A percentile compares a stretch with the other conserved stretches of the same genome.
phyloP scores from a whole-genome alignment of 139 green algal species.

The Deuterostichococcus epilithicus region DNA sequence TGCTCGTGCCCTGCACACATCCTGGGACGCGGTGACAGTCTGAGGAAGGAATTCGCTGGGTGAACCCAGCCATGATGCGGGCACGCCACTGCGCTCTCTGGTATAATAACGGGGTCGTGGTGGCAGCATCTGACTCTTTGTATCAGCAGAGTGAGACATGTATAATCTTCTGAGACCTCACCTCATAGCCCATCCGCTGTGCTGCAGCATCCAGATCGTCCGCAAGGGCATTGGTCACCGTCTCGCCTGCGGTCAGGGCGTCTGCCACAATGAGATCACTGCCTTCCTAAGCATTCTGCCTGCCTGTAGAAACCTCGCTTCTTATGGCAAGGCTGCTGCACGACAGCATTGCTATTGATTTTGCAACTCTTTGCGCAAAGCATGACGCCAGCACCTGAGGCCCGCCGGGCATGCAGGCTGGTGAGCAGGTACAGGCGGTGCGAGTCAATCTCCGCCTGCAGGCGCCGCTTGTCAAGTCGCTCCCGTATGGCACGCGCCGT shows the following conservation, averaged over 20 bases:
- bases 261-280: no score
- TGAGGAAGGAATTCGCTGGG: no score
- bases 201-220: slow-evolving; percentile 5
- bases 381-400: slow-evolving; percentile 2
- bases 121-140: no score
- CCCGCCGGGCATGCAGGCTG: not conserved
- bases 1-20: slow-evolving; percentile 15
- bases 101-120: no score
- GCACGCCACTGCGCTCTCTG: no score
- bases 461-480: slow-evolving; percentile 37
- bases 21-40: no score
- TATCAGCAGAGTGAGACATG: no score
- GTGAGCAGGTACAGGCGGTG: slow-evolving; percentile 53
- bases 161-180: not conserved
- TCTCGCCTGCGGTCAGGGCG: not conserved
- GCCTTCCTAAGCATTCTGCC: no score
- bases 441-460: slow-evolving; percentile 45
- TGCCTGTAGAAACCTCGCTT: not conserved
- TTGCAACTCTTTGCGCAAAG: no score
- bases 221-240: not conserved
- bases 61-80: no score
- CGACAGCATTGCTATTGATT: not conserved
- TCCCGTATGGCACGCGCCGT: slow-evolving; percentile 22
- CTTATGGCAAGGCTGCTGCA: slow-evolving; percentile 1
- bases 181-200: slow-evolving; percentile 6